A percentile compares a stretch with the other conserved stretches of the same genome.
These are phyloP conservation scores for Nannizziopsis arthrosporioides DNA, from an alignment of 2,329 filamentous ascomycete genomes.

Conservation along the genomic window DNA sequence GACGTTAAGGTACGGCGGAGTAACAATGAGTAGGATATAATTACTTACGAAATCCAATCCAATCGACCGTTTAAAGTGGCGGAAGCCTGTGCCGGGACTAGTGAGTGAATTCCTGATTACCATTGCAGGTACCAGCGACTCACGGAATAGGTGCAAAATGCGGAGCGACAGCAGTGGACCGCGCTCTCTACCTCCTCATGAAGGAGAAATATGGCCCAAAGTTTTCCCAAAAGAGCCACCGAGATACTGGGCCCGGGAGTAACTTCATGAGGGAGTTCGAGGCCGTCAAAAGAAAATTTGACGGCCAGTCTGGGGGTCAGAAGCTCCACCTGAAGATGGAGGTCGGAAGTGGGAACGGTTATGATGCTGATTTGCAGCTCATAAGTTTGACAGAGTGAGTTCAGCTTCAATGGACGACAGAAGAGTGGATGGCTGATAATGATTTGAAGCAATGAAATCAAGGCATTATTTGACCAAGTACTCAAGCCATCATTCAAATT, in stretches of 20 bases:
- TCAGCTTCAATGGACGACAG: background rate
- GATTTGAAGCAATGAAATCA: constrained; percentile 9
- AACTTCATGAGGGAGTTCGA: constrained; percentile 24
- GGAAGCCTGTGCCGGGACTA: constrained; percentile 10
- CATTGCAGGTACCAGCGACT: no score
- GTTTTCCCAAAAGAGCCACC: constrained; percentile 15
- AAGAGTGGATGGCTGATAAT: background rate
- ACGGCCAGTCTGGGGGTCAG: background rate
- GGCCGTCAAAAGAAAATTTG: constrained; percentile 18
- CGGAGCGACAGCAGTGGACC: constrained; percentile 22
- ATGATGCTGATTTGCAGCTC: background rate
- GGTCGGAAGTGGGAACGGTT: background rate
- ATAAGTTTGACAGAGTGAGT: constrained; percentile 9
- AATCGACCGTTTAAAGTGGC: constrained; percentile 2
- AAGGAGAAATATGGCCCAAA: constrained; percentile 17
- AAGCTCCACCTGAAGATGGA: constrained; percentile 7
- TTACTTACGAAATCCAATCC: constrained; percentile 7
- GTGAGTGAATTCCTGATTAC: constrained; percentile 1
- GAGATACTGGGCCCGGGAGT: constrained; percentile 18
- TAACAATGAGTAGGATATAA: constrained; percentile 12
- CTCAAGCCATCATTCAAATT: constrained; percentile 4
- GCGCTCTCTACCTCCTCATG: constrained; percentile 20
- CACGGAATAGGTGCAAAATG: constrained; percentile 21
- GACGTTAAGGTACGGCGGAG: background rate
- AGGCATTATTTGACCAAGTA: constrained; percentile 10